Evolutionary conservation across 2,329 filamentous ascomycete species (phyloP).

Genomic region (Penicillium freii): DNA sequence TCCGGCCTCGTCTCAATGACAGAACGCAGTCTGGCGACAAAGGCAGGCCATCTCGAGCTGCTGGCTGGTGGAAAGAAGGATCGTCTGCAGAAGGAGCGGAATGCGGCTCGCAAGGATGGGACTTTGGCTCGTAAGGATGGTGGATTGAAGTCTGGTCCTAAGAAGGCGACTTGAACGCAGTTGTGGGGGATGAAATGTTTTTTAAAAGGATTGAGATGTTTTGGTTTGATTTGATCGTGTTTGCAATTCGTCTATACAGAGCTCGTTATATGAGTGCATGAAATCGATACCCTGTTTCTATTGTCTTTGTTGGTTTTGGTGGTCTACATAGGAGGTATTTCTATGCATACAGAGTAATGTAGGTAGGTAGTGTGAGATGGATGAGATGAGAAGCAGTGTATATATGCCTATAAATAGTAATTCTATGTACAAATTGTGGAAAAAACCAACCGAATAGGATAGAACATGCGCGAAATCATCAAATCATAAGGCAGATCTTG

Average conservation of each 20-base stretch:
- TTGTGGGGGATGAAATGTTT: not conserved
- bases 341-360: not conserved
- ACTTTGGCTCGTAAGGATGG: conserved; percentile 21
- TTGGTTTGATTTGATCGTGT: not conserved
- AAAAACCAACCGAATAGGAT: conserved; percentile 8
- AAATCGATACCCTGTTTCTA: conserved; percentile 26
- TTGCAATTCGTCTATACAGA: conserved; percentile 1
- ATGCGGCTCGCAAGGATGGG: conserved; percentile 32
- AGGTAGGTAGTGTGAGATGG: not conserved
- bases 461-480: conserved; percentile 19
- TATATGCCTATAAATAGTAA: conserved; percentile 11
- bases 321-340: not conserved
- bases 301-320: not conserved
- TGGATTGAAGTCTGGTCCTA: conserved; percentile 15
- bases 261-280: conserved; percentile 17
- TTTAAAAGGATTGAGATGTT: not conserved
- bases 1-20: conserved; percentile 63
- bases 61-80: conserved; percentile 66
- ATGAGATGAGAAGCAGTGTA: not conserved
- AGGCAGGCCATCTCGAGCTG: conserved; percentile 69
- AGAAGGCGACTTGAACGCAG: not conserved
- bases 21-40: conserved; percentile 64
- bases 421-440: conserved; percentile 15
- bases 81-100: conserved; percentile 40
- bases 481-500: conserved; percentile 23